These are phyloP conservation scores for Talinum fruticosum DNA, from an alignment of 148 eudicot genomes.

Conservation along the genomic window DNA sequence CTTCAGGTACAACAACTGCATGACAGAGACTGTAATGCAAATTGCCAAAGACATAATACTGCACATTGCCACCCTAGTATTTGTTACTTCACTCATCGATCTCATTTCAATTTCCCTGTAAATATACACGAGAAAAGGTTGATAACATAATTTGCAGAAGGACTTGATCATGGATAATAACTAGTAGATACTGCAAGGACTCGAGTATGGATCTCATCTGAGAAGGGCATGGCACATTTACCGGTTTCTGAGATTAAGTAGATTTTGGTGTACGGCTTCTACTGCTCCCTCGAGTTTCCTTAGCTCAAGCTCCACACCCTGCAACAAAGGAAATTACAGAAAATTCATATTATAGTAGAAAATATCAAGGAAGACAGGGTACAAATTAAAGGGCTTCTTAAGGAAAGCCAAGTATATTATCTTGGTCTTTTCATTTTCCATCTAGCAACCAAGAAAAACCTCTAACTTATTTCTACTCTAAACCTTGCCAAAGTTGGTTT, in stretches of 20 bases:
- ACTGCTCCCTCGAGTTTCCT: conserved; percentile 86
- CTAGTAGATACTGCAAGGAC: background rate
- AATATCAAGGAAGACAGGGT: background rate
- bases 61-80: conserved; percentile 74
- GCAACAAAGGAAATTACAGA: background rate
- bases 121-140: background rate
- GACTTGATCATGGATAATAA: background rate
- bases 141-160: background rate
- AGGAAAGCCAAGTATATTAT: background rate
- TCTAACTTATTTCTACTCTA: too few relatives aligned
- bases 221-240: conserved; percentile 10
- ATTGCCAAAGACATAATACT: conserved; percentile 75
- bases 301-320: conserved; percentile 87
- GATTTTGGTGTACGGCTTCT: conserved; percentile 80
- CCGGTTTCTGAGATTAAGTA: conserved; percentile 61
- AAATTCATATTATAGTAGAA: background rate
- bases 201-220: too few relatives aligned
- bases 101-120: conserved; percentile 85
- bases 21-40: conserved; percentile 59
- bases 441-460: background rate
- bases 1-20: conserved; percentile 68
- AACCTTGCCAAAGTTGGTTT: too few relatives aligned
- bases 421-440: too few relatives aligned
- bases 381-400: background rate
- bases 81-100: conserved; percentile 66